phyloP scores from a whole-genome alignment of 2,329 filamentous ascomycete genomes.

The Pezicula radicicola region DNA sequence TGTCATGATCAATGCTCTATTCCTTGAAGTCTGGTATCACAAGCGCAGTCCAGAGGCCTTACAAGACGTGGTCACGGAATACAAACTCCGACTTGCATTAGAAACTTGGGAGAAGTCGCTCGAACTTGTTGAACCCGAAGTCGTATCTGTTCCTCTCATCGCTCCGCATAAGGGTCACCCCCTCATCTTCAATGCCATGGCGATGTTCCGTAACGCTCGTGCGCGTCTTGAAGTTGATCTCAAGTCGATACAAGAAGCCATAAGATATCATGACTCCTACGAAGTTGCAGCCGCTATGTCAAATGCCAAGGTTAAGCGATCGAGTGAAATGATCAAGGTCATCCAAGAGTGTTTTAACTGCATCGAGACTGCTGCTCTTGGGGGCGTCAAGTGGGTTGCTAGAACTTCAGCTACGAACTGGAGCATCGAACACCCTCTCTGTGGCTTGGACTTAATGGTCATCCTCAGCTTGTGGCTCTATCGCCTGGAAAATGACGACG shows the following conservation, averaged over 20 bases:
- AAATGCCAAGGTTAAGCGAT: constrained; percentile 89
- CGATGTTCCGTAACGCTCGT: constrained; percentile 91
- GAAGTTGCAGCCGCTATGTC: constrained; percentile 98
- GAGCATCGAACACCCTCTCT: constrained; percentile 97
- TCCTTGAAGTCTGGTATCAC: constrained; percentile 98
- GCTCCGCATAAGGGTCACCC: constrained; percentile 95
- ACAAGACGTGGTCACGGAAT: constrained; percentile 96
- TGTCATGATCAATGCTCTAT: constrained; percentile 98
- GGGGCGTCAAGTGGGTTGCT: constrained; percentile 97
- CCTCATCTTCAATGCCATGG: constrained; percentile 96
- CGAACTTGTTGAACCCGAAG: constrained; percentile 88
- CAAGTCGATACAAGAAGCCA: constrained; percentile 88
- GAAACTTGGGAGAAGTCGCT: constrained; percentile 99
- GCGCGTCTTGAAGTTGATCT: constrained; percentile 91
- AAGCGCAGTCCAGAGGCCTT: constrained; percentile 97
- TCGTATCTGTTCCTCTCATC: constrained; percentile 81
- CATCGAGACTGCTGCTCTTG: constrained; percentile 90
- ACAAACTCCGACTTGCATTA: constrained; percentile 90
- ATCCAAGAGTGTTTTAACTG: constrained; percentile 97
- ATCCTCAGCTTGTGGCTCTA: constrained; percentile 98
- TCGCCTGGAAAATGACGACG: constrained; percentile 97
- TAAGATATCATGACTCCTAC: constrained; percentile 95
- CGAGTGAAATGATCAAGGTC: constrained; percentile 96
- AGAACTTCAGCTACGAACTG: constrained; percentile 96
- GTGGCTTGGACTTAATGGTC: constrained; percentile 95